Evolutionary conservation across 768 basidiomycete species (phyloP), one percentile per base, ranked within the genome.

Genomic region (Agaricus sinodeliciosus): DNA sequence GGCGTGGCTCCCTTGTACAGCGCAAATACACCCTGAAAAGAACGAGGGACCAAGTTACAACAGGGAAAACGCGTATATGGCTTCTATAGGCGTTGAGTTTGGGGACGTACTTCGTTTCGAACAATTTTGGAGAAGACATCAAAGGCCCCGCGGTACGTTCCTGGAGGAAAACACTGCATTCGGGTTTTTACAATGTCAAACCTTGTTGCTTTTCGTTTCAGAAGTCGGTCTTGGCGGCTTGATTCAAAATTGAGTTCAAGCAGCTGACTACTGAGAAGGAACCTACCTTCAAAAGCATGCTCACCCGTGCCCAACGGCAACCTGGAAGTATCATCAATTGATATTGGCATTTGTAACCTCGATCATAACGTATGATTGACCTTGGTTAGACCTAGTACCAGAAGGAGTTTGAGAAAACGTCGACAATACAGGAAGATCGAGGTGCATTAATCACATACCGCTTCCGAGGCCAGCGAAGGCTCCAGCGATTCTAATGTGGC

Each of bases 141-240:
- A 9, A 83, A 55, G 9, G 84, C 82, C 27, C 81, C 77, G 27
- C 67, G 71, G 63, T 86, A 85, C 22, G 79, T 80, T 49, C 82
- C 83, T 42, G 78, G 73, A 8, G 82, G 79, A 28, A 81, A 76
- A 62, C 84, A 85, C 65, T 88, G 85, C 62, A 88, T 63, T 22
- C 85, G 78, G 2, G 83, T 84, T 64, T 88, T 87, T 58, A 87
- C 75, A 15, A 84, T 86, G 63, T 86, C 84, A 65, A 86, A 86
- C 3, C 82, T 85, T 55, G 19, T 16, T 54, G 56, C 9, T 47
- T 58, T 49, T 41, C 16, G 7, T 12, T 16, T 39, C 40, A 43
- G 50, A 46, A 50, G 26, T 55, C 35, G 48, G 31, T 27, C 42
- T 47, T 37, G 52, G 51, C 27, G 44, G 43, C 57, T 49, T 48